Percentiles rank a stretch among this genome's conserved stretches.
phyloP scores from a whole-genome alignment of 176 grass and related monocot species.

The Aegilops longissima region DNA sequence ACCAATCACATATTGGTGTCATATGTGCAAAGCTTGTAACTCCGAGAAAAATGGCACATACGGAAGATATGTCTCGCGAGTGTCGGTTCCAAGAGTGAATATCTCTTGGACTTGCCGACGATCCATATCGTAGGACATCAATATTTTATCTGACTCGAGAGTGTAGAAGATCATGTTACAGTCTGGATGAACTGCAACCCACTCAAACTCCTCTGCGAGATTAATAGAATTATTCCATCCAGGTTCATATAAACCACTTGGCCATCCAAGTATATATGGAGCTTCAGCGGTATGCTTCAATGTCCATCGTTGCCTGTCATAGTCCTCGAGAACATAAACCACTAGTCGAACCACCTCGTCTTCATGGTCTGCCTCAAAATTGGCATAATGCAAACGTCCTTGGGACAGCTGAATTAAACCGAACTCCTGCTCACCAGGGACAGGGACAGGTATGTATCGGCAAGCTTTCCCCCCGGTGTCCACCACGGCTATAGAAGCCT shows the following conservation, averaged over 20 bases:
- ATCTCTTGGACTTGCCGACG: neutral
- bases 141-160: neutral
- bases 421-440: neutral
- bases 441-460: neutral
- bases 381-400: neutral
- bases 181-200: neutral
- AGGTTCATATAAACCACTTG: neutral
- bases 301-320: neutral
- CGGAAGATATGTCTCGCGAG: neutral
- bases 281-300: slow-evolving; percentile 6
- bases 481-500: neutral
- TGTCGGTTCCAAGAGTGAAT: neutral
- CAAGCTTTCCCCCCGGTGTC: neutral
- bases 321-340: neutral
- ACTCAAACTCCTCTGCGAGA: neutral
- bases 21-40: neutral
- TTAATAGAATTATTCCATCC: neutral
- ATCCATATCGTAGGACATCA: slow-evolving; percentile 17
- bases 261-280: neutral
- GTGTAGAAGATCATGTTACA: neutral
- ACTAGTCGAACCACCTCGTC: neutral
- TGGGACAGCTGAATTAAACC: slow-evolving; percentile 14
- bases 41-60: neutral
- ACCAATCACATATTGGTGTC: neutral
- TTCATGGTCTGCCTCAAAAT: neutral